A percentile compares a stretch with the other conserved stretches of the same genome.
These are phyloP conservation scores for Berkeleyomyces rouxiae DNA, from an alignment of 2,329 filamentous ascomycete species.

Conservation along the genomic window DNA sequence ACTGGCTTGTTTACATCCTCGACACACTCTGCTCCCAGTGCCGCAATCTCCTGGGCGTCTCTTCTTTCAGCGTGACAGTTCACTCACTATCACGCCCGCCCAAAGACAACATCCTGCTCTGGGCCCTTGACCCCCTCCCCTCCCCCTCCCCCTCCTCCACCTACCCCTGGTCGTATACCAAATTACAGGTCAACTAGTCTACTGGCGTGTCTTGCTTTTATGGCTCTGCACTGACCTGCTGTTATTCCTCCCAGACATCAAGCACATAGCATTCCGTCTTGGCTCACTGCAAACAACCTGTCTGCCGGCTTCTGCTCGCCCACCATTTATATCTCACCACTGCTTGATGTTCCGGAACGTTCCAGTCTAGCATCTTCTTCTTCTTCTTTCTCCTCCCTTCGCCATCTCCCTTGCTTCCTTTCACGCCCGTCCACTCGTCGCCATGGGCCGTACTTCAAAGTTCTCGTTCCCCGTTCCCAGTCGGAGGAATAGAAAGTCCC, in stretches of 20 bases:
- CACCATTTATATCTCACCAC: constrained; percentile 9
- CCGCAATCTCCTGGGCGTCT: too few species aligned
- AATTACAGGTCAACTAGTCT: not conserved
- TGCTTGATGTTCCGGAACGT: constrained; percentile 12
- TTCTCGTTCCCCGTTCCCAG: constrained; percentile 13
- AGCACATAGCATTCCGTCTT: not conserved
- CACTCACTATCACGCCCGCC: not conserved
- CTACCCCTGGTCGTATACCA: not conserved
- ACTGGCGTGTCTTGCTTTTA: not conserved
- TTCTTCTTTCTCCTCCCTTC: not conserved
- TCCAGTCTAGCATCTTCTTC: constrained; percentile 1
- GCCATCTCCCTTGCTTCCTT: not conserved
- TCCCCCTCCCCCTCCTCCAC: not conserved
- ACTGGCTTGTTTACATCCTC: not conserved
- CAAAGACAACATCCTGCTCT: not conserved
- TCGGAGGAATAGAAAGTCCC: constrained; percentile 12
- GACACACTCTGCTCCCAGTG: too few species aligned
- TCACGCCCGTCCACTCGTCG: not conserved
- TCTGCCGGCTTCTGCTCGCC: constrained; percentile 3
- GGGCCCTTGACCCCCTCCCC: not conserved
- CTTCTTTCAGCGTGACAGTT: too few species aligned
- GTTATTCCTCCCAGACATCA: not conserved
- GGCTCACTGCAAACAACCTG: not conserved
- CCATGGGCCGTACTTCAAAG: constrained; percentile 13
- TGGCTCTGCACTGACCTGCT: not conserved